Percentiles rank a stretch among this genome's conserved stretches.
Conservation (phyloP, 768 basidiomycete genomes). For the Nevesoporus exiguus region DNA sequence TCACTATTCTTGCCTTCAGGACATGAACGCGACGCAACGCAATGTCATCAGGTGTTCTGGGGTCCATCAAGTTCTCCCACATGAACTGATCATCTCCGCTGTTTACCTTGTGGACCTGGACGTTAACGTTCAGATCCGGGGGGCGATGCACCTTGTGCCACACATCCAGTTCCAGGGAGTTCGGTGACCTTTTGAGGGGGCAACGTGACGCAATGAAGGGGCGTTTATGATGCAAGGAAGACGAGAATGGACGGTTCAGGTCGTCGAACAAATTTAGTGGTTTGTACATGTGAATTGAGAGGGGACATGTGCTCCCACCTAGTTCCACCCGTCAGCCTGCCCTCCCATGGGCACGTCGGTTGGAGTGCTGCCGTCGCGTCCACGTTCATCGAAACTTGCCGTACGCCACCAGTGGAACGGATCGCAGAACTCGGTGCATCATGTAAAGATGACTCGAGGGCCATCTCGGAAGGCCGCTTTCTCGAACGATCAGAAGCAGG, state of each 20-base stretch:
- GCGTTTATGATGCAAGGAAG: neutral
- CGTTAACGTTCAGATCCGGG: neutral
- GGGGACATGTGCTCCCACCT: constrained; percentile 1
- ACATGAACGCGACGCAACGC: constrained; percentile 1
- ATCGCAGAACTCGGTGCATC: neutral
- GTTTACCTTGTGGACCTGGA: constrained; percentile 2
- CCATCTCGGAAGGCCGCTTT: neutral
- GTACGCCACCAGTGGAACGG: neutral
- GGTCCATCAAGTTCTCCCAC: constrained; percentile 8
- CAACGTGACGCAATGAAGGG: neutral
- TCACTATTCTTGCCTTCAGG: neutral
- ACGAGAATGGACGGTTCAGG: neutral
- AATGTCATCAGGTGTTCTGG: neutral
- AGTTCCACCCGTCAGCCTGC: neutral
- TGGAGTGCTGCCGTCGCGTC: neutral
- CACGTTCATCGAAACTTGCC: neutral
- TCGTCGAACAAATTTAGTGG: neutral
- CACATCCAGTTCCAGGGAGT: neutral
- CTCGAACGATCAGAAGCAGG: neutral
- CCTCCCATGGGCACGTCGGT: neutral
- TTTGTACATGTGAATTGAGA: neutral
- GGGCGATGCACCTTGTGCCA: too few relatives aligned
- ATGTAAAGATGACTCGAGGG: neutral
- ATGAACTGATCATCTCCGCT: constrained; percentile 18
- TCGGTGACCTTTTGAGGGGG: neutral